These are phyloP conservation scores for Neurospora sp. DNA, from an alignment of 495 filamentous ascomycete genomes.

Conservation along the genomic window DNA sequence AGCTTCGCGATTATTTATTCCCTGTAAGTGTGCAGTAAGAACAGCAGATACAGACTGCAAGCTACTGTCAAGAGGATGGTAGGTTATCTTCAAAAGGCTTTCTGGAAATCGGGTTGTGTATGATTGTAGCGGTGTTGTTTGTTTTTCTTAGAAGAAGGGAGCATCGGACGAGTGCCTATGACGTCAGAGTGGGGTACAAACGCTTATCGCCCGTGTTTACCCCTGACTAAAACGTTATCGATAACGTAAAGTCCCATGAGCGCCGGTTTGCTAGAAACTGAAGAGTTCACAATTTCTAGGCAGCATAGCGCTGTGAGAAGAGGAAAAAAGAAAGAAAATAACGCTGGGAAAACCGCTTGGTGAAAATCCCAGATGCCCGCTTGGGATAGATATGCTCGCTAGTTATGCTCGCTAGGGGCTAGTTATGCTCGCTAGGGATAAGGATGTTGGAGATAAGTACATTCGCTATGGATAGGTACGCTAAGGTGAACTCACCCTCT, in stretches of 20 bases:
- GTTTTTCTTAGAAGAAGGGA: neutral
- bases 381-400: neutral
- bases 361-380: neutral
- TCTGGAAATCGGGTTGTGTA: neutral
- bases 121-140: neutral
- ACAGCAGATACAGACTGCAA: neutral
- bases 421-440: neutral
- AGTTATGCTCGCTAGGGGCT: neutral
- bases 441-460: neutral
- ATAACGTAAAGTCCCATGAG: neutral
- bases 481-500: neutral
- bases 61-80: neutral
- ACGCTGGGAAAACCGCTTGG: neutral
- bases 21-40: neutral
- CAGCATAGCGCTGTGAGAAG: neutral
- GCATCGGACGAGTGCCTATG: neutral
- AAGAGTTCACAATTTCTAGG: neutral
- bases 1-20: neutral
- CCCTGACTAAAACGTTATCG: neutral
- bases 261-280: neutral
- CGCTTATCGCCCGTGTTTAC: neutral
- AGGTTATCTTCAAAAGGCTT: neutral
- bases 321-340: neutral
- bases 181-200: neutral
- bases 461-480: neutral